Percentiles rank a stretch among this genome's conserved stretches.
phyloP scores from a whole-genome alignment of 192 early-diverging fungal genomes.

The Coemansia sp. region DNA sequence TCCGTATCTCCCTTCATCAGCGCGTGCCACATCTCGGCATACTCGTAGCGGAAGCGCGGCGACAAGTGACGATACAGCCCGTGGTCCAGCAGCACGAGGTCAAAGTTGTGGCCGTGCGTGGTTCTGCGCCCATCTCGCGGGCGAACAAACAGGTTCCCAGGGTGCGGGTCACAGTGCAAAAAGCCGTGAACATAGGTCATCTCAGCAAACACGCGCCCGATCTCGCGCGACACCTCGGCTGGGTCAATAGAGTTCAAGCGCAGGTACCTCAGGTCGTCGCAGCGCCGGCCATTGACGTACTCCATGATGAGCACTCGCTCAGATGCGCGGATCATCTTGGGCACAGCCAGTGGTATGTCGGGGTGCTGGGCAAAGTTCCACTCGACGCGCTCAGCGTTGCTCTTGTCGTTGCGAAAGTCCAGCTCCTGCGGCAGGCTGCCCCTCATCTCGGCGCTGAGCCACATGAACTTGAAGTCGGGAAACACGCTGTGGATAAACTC shows the following conservation, averaged over 20 bases:
- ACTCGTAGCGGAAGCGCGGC: constrained; percentile 71
- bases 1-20: constrained; percentile 75
- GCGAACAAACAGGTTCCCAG: constrained; percentile 81
- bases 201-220: constrained; percentile 75
- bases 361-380: constrained; percentile 58
- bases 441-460: constrained; percentile 86
- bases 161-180: constrained; percentile 93
- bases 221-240: constrained; percentile 67
- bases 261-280: constrained; percentile 75
- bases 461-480: constrained; percentile 88
- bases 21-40: constrained; percentile 85
- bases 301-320: constrained; percentile 87
- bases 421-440: constrained; percentile 82
- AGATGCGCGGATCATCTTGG: constrained; percentile 74
- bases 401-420: constrained; percentile 78
- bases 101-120: constrained; percentile 72
- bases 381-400: constrained; percentile 68
- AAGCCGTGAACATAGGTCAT: constrained; percentile 89
- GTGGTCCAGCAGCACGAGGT: constrained; percentile 84
- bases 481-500: constrained; percentile 68
- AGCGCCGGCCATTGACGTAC: constrained; percentile 68
- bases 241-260: constrained; percentile 71
- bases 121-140: constrained; percentile 43
- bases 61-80: constrained; percentile 83
- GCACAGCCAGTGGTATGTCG: constrained; percentile 63